Base-by-base conservation (phyloP, 768 basidiomycete species). In the Tricholoma furcatifolium region DNA sequence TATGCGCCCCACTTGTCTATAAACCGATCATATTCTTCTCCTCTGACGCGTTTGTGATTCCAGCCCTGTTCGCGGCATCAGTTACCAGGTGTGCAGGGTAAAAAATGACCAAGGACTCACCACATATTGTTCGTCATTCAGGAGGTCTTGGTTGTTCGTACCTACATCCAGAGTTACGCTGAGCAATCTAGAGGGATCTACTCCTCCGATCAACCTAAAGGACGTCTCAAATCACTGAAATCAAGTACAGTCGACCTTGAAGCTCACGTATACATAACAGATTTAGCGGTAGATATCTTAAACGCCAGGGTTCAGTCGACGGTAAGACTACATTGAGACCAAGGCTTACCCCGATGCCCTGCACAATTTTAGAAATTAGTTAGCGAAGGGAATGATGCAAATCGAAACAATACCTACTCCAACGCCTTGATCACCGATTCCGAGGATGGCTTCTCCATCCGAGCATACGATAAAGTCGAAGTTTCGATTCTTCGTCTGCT, bases 381-480 rank as follows among this genome's bases (percentile, higher is more conserved):
- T 62, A 51, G 62, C 15, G 1, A n/a, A 27, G 6, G 21, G 62
- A n/a, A n/a, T n/a, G n/a, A n/a, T n/a, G n/a, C n/a, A n/a, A n/a
- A n/a, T n/a, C n/a, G n/a, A n/a, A 10, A 9, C 60, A 69, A 47
- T 61, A 79, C 53, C 43, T 11, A 54, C 85, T 65, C 74, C 88
- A 69, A 93, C 91, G 51, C 92, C 78, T 57, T 80, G 78, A 62
- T 80, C 78, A 2, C 78, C 78, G 44, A 80, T 80, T 14, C 93
- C 93, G 8, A 95, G 72, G 53, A 94, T 93, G 0, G 89, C 88
- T 60, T 93, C 91, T 4, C 85, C 82, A 64, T 95, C 93, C 0
- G 90, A 88, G 50, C 87, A 86, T 21, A 94, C 90, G 46, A 95
- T 76, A 20, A 94, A 73, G 55, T 93, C 87, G 50, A 94, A 81